Evolutionary conservation across 768 basidiomycete species (phyloP), one percentile per base, ranked within the genome.

Genomic region (Rubroboletus pulcherrimus): DNA sequence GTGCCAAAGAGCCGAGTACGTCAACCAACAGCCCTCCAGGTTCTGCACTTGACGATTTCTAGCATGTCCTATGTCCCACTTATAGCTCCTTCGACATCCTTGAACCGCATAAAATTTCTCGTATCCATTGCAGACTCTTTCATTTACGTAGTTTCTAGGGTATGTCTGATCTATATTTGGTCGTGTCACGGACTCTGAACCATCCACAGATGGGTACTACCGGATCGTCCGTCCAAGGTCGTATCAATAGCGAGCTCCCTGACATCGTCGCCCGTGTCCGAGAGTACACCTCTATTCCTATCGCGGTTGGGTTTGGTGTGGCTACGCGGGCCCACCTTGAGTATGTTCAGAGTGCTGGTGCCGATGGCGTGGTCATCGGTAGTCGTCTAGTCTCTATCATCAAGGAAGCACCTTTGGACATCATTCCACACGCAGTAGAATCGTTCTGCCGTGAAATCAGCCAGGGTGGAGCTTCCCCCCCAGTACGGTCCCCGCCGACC

Each of bases 61-160:
- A 98, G 96, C 53, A 76, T 99, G 56, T 93, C 95, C 40, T 99
- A 96, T 67, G 87, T 99, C 14, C 97, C 97, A 3, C 76, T 99
- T 21, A 88, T 99, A 60, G 95, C 96, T 1, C 97, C 97, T 2
- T 96, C 94, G 0, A 98, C 97, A 1, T 86, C 88, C 31, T 76
- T 91, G 43, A 76, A 83, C 49, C 89, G 97, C 39, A 92, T 98
- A 67, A 85, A 89, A 63, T 97, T 97, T 75, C 80, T 99, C 39
- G 77, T 92, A 2, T 84, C 87, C 8, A 98, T 99, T 63, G 96
- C 97, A 17, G 97, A 99, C 71, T 86, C 88, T 3, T 98, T 99
- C 78, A 93, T 99, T 59, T 99, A 99, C 70, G 85, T 99, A 45
- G 95, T 98, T n/a, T 97, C 95, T 46, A 96, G 93, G 78, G 93